These are phyloP conservation scores for Grosmannia clavigera DNA, from an alignment of 2,329 filamentous ascomycete genomes.

Conservation along the genomic window DNA sequence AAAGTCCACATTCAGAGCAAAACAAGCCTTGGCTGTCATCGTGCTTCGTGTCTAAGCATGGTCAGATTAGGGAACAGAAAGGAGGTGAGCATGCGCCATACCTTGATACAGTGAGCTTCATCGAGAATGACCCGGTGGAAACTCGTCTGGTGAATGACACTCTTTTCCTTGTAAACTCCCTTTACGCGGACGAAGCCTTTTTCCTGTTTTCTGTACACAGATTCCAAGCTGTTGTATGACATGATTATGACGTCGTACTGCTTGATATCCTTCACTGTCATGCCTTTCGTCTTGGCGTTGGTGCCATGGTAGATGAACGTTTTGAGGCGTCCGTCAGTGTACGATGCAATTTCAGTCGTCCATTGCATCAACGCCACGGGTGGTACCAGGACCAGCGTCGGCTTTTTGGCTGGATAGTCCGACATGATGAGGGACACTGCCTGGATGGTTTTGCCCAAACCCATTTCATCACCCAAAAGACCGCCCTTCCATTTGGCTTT, in stretches of 20 bases:
- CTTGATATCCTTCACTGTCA: slow-evolving; percentile 62
- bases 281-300: slow-evolving; percentile 67
- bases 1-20: slow-evolving; percentile 74
- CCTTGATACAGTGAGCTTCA: slow-evolving; percentile 77
- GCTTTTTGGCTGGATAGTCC: slow-evolving; percentile 73
- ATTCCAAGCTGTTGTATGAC: slow-evolving; percentile 87
- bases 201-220: slow-evolving; percentile 80
- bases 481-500: slow-evolving; percentile 75
- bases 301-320: slow-evolving; percentile 86
- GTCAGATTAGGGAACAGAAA: too few relatives aligned
- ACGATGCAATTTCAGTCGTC: slow-evolving; percentile 65
- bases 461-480: slow-evolving; percentile 94
- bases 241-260: slow-evolving; percentile 92
- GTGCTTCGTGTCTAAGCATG: slow-evolving; percentile 52
- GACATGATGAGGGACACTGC: slow-evolving; percentile 98
- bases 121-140: slow-evolving; percentile 92
- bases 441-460: slow-evolving; percentile 96
- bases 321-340: slow-evolving; percentile 81
- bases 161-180: slow-evolving; percentile 67
- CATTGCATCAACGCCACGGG: slow-evolving; percentile 95
- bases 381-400: slow-evolving; percentile 79
- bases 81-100: slow-evolving; percentile 15
- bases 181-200: slow-evolving; percentile 79
- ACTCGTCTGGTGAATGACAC: slow-evolving; percentile 68
- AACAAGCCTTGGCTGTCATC: slow-evolving; percentile 89